Base-by-base conservation (phyloP, 163 green algal genomes). In the Volvox carteri region DNA sequence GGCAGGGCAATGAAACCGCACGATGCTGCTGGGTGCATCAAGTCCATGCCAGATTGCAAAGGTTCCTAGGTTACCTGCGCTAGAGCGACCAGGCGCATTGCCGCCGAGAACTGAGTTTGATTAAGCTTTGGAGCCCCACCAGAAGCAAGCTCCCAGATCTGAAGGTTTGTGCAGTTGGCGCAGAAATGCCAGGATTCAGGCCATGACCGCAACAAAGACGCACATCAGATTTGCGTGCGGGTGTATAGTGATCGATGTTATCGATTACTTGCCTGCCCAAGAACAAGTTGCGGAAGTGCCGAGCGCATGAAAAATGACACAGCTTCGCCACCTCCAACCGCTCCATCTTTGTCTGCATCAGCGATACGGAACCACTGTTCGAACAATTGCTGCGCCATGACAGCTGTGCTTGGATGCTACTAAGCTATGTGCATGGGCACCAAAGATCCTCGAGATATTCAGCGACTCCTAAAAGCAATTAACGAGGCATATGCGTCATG, bases 71-170 rank as follows among this genome's bases (percentile, higher is more conserved):
- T 39, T 65, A 87, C 95, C 94, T 98, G 96, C 0, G 96, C 96
- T n/a, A 98, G 87, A 2, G 95, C 93, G 0, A 98, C 93, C 52
- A 98, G 92, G n/a, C 96, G 92, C 92, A 98, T 93, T 4, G 95
- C 91, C 18, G 92, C 93, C 50, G 92, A 95, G 86, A 98, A 98
- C 86, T 99, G 96, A 44, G 90, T 92, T 50, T 95, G 93, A 33
- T 92, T 97, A 39, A 98, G 93, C 39, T 91, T 88, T 4, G 95
- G 42, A 0, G 54, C 91, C 33, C 96, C 95, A 28, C 95, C 94
- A 0, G 95, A 96, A 2, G 97, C 95, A 65, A 96, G 86, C 39
- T 98, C 95, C 97, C 97, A 99, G 39, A 99, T 94, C 95, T 98
- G 52, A 0, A 25, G 44, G 28, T 30, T 23, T 58, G 23, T 28